Percentiles rank a stretch among this genome's conserved stretches.
These are phyloP conservation scores for Pleurotus giganteus DNA, from an alignment of 768 basidiomycete genomes.

Conservation along the genomic window DNA sequence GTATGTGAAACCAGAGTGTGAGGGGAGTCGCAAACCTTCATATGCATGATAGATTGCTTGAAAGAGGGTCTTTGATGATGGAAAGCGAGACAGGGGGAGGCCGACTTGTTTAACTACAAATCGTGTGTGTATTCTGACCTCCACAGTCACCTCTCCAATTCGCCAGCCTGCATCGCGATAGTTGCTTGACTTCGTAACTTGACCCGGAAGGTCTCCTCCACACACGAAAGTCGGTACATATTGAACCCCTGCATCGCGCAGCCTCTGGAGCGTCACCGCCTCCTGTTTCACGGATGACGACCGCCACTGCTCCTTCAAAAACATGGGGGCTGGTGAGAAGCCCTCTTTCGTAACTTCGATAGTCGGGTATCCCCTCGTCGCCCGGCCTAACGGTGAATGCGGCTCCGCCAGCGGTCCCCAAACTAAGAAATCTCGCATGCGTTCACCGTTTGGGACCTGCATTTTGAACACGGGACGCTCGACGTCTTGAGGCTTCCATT, in stretches of 20 bases:
- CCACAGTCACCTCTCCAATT: too few species aligned
- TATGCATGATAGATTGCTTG: background rate
- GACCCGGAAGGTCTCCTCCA: constrained; percentile 26
- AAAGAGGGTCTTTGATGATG: background rate
- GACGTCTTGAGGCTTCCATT: background rate
- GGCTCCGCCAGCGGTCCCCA: background rate
- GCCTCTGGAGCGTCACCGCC: constrained; percentile 12
- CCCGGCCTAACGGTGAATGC: constrained; percentile 14
- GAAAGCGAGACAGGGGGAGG: too few species aligned
- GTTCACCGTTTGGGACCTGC: background rate
- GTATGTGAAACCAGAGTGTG: background rate
- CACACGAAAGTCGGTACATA: constrained; percentile 24
- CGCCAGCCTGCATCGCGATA: background rate
- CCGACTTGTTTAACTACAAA: too few species aligned
- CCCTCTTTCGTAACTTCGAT: constrained; percentile 11
- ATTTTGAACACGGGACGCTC: background rate
- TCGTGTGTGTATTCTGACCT: too few species aligned
- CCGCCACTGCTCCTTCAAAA: constrained; percentile 29
- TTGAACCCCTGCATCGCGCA: constrained; percentile 10
- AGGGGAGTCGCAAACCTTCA: background rate
- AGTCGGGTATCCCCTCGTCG: constrained; percentile 17
- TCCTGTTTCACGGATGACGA: background rate
- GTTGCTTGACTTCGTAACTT: background rate
- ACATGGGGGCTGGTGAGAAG: constrained; percentile 4
- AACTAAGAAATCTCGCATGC: background rate